Base-by-base conservation (phyloP, 441 rosid genomes). In the Biscutella laevigata region DNA sequence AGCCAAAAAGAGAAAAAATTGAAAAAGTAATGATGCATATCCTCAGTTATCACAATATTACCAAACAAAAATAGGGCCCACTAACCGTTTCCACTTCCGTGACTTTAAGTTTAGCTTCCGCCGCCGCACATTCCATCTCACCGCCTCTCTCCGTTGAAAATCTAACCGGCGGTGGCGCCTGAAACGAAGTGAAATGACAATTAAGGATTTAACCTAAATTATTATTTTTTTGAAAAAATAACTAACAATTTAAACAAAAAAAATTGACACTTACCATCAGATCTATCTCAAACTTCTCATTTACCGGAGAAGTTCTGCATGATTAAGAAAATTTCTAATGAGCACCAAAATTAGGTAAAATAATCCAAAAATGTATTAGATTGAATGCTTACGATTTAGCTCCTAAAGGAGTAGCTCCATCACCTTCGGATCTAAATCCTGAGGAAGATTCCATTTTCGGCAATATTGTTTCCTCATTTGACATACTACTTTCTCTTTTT, bases 221-320 rank as follows among this genome's bases (percentile, higher is more conserved):
- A n/a, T n/a, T n/a, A n/a, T n/a, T n/a, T n/a, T n/a, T n/a, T n/a
- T n/a, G n/a, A n/a, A n/a, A n/a, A n/a, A n/a, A n/a, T n/a, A n/a
- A n/a, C n/a, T n/a, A n/a, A n/a, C n/a, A n/a, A n/a, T n/a, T n/a
- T n/a, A n/a, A n/a, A n/a, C n/a, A n/a, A n/a, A n/a, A n/a, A n/a
- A n/a, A n/a, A n/a, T n/a, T 37, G 54, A 54, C 62, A 64, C 66
- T 49, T 61, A 84, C 95, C 95, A 87, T 87, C 73, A 84, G 85
- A 87, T 87, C 89, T 78, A 87, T 84, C 70, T 74, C 84, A 46
- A 77, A 78, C 72, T 80, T 84, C 66, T 75, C 90, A 49, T 68
- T 67, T 73, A 72, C 86, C 36, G 47, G 26, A 7, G 42, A 42
- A 50, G 62, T 77, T 57, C 91, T 81, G 5, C 0, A 3, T 5